Base-by-base conservation (phyloP, 768 basidiomycete species). In the Panellus pusillus region DNA sequence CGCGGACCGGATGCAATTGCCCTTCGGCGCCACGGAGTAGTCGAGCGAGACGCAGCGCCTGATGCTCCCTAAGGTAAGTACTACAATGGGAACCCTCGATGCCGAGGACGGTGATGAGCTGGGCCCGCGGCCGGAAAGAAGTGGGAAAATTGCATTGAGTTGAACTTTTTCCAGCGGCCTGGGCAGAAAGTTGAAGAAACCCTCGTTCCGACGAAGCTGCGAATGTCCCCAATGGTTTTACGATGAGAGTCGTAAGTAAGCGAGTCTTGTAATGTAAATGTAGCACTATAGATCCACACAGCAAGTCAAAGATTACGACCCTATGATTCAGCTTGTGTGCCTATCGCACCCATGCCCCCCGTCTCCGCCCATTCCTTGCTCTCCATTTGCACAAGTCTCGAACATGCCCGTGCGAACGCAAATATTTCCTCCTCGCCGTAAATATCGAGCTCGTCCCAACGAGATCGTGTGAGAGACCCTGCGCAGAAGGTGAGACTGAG, bases 371-470 rank as follows among this genome's bases (percentile, higher is more conserved):
- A 96, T 61, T 94, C 89, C 61, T 79, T 87, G 66, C 91, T 93
- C 14, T 93, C 92, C 91, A 93, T 93, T 68, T 93, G 83, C 41
- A 91, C 88, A 15, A 93, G 74, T 40, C 92, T 79, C 19, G 89
- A 92, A 65, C 91, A 93, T 17, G 95, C 95, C 32, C 97, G 82
- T 11, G 93, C 94, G 68, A 98, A 99, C 0, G 97, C 97, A 66
- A 99, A 99, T 0, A 98, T 68, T 70, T 98, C 97, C 69, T 98
- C 97, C 64, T 98, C 95, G 4, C 96, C 95, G 87, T 88, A 66
- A 98, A 98, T 75, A 99, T 89, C 39, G 93, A 88, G 57, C 89
- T 92, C 1, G 78, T 75, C 31, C 93, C 91, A 15, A 96, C 88
- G 17, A 80, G 72, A 27, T 93, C 84, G 19, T 79, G 79, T 1